Evolutionary conservation across 371 early-diverging fungal species (phyloP), one percentile per base, ranked within the genome.

Genomic region (Mucor lusitanicus): DNA sequence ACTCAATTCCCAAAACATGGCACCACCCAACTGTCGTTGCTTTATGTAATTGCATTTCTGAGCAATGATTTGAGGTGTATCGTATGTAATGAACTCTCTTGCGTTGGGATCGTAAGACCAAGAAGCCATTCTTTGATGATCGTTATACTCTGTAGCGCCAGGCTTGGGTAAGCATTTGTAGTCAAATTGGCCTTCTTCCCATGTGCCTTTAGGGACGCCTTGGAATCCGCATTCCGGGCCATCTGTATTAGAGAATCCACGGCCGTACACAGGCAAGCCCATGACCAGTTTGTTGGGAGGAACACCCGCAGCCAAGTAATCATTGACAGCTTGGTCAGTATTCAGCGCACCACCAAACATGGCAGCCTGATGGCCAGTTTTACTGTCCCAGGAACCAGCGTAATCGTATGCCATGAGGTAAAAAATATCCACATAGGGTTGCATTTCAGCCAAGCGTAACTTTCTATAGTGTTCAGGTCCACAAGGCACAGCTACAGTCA

Each of bases 131-230:
- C 86, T 79, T 13, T 85, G 72, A 7, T 79, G 79, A 67, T 95
- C 96, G 82, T 88, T 86, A 63, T 88, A 78, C 59, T 89, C 88
- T 3, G 72, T 70, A 21, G 92, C 90, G 32, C 89, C 89, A 3
- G 86, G 82, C 13, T 79, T 61, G 0, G 93, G 95, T 48, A 95
- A 70, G 7, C 71, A 60, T 70, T 89, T 90, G 75, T 90, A 91
- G 73, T 94, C 94, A 65, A 88, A 88, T 1, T 92, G 83, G 0
- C 96, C 97, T 55, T 84, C 82, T 73, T 97, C 96, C 95, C 95
- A 95, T 4, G 90, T 84, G 9, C 92, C 93, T 23, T 78, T 63
- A 1, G 91, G 91, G 12, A 88, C 70, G 6, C 92, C 91, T 48
- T 84, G 73, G 77, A 90, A 87, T 25, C 79, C 46, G 12, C 81